phyloP scores from a whole-genome alignment of 805 yeast species.

The Saccharomycopsis fermentans region DNA sequence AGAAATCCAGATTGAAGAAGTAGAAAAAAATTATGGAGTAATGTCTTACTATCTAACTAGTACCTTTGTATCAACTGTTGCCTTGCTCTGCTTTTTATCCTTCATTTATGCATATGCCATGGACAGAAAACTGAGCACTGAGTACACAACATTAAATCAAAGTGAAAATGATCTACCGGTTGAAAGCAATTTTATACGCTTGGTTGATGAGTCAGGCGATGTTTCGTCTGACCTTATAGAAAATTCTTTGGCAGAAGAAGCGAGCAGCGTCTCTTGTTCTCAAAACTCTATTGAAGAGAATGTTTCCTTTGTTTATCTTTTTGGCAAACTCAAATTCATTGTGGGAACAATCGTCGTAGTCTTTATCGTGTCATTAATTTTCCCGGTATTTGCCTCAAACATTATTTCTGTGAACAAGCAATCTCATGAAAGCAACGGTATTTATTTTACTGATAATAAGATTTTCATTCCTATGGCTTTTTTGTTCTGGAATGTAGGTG shows the following conservation, averaged over 20 bases:
- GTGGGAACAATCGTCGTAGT: constrained; percentile 63
- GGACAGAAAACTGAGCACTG: constrained; percentile 19
- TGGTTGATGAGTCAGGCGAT: constrained; percentile 18
- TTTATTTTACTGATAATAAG: constrained; percentile 18
- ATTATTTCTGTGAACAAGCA: constrained; percentile 42
- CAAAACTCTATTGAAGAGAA: constrained; percentile 22
- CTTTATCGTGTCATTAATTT: constrained; percentile 63
- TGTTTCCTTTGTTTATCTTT: constrained; percentile 51
- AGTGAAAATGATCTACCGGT: constrained; percentile 1
- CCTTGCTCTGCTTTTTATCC: constrained; percentile 33
- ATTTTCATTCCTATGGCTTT: constrained; percentile 69
- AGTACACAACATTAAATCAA: constrained; percentile 20
- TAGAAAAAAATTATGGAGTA: constrained; percentile 20
- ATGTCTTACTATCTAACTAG: constrained; percentile 42
- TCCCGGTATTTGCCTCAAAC: constrained; percentile 83
- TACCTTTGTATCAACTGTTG: constrained; percentile 33
- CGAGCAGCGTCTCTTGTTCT: not conserved
- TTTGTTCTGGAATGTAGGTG: constrained; percentile 85
- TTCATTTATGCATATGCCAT: constrained; percentile 24
- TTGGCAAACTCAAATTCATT: constrained; percentile 52
- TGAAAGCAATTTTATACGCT: constrained; percentile 10
- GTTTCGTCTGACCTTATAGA: constrained; percentile 7
- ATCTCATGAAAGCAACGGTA: not conserved
- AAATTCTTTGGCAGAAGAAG: constrained; percentile 2
- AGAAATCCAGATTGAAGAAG: constrained; percentile 4